Conservation (phyloP, 768 basidiomycete species). For the Serpula lacrymans region DNA sequence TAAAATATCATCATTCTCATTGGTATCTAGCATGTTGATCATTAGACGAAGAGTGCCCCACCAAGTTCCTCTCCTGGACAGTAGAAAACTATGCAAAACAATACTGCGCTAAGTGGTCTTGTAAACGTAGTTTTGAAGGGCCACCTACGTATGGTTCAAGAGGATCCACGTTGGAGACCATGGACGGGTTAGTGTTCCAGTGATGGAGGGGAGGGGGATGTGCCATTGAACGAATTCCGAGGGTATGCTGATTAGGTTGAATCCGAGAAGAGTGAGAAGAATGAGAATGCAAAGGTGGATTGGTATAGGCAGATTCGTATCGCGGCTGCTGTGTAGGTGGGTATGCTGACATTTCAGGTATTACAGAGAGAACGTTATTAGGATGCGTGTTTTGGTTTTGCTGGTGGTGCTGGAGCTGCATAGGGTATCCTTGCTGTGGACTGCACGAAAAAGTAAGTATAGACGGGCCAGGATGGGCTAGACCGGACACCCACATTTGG, state of each 20-base stretch:
- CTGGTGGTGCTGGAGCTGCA: too few species aligned
- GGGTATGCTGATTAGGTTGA: slow-evolving; percentile 27
- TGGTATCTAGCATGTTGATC: slow-evolving; percentile 50
- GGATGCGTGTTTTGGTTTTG: slow-evolving; percentile 35
- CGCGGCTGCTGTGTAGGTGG: slow-evolving; percentile 43
- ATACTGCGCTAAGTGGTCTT: slow-evolving; percentile 9
- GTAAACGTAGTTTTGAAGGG: slow-evolving; percentile 1
- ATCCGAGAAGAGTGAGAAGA: slow-evolving; percentile 26
- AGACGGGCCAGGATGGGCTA: neutral
- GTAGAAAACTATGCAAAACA: slow-evolving; percentile 32
- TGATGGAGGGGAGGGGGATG: slow-evolving; percentile 39
- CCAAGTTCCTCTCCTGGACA: slow-evolving; percentile 46
- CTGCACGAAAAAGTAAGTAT: neutral
- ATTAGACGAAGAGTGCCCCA: slow-evolving; percentile 44
- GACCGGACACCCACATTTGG: slow-evolving; percentile 38
- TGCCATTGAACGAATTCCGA: slow-evolving; percentile 49
- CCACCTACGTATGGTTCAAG: slow-evolving; percentile 65
- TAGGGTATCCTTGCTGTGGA: too few species aligned
- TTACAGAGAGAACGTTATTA: slow-evolving; percentile 52
- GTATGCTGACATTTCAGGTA: slow-evolving; percentile 56
- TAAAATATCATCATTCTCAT: slow-evolving; percentile 35
- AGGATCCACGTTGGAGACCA: slow-evolving; percentile 45
- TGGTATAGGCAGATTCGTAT: slow-evolving; percentile 49
- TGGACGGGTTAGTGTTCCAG: slow-evolving; percentile 47
- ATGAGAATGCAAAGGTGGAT: slow-evolving; percentile 23